Evolutionary conservation across 225 moss, liverwort and hornwort species (phyloP).

Genomic region (Bryum argenteum): DNA sequence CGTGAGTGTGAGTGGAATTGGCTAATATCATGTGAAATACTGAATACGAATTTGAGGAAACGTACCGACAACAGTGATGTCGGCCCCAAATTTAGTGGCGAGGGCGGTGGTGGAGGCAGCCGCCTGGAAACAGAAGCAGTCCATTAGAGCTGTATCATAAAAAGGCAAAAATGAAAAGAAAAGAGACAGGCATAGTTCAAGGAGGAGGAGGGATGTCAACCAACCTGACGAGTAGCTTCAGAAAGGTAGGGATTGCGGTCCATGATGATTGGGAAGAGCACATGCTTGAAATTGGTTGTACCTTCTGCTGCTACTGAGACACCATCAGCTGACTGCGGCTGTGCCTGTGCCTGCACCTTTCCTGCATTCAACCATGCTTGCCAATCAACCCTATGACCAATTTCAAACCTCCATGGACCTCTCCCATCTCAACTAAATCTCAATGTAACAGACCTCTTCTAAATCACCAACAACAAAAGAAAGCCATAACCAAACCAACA

Average conservation of each 20-base stretch:
- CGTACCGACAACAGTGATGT: constrained; percentile 88
- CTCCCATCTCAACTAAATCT: not conserved
- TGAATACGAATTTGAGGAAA: constrained; percentile 4
- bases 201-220: constrained; percentile 1
- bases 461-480: no score
- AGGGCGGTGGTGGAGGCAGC: constrained; percentile 83
- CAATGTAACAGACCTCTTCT: no score
- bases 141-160: constrained; percentile 52
- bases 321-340: constrained; percentile 56
- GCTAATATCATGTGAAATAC: not conserved
- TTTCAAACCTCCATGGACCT: constrained; percentile 16
- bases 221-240: constrained; percentile 83
- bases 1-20: not conserved
- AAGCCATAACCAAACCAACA: no score
- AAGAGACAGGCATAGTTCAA: no score
- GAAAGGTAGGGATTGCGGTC: constrained; percentile 84
- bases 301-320: constrained; percentile 44
- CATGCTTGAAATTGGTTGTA: constrained; percentile 77
- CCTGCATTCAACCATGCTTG: no score
- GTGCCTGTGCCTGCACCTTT: constrained; percentile 51
- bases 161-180: no score
- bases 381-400: constrained; percentile 25
- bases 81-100: constrained; percentile 85
- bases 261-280: constrained; percentile 85
- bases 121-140: constrained; percentile 68